Conservation (phyloP, 2,329 filamentous ascomycete genomes). For the Sclerotinia sclerotiorum region DNA sequence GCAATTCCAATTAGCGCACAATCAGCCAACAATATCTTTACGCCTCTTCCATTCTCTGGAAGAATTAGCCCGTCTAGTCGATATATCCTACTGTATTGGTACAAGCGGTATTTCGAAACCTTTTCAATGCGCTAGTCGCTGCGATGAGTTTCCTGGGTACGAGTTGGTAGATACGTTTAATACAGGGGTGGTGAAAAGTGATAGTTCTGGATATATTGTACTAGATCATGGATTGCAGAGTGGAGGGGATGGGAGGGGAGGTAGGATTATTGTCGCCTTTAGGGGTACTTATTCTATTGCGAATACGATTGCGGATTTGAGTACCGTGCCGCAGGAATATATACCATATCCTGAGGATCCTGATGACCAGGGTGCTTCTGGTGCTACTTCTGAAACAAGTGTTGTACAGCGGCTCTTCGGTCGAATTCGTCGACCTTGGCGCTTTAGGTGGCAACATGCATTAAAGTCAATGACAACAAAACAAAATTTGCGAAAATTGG, state of each 20-base stretch:
- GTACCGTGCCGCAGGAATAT: slow-evolving; percentile 86
- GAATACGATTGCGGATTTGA: slow-evolving; percentile 88
- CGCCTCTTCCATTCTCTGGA: slow-evolving; percentile 78
- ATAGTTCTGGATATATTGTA: slow-evolving; percentile 92
- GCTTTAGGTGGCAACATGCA: background rate
- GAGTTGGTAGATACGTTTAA: slow-evolving; percentile 83
- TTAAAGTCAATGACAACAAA: background rate
- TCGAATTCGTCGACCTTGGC: background rate
- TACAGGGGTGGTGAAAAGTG: slow-evolving; percentile 80
- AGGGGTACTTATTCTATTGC: slow-evolving; percentile 91
- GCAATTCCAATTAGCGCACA: slow-evolving; percentile 33
- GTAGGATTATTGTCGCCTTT: slow-evolving; percentile 79
- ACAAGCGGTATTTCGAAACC: slow-evolving; percentile 75
- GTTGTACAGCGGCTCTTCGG: background rate
- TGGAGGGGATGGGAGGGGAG: slow-evolving; percentile 24
- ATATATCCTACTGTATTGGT: slow-evolving; percentile 92
- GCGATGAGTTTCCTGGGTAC: slow-evolving; percentile 77
- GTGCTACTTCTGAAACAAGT: background rate
- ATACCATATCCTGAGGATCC: slow-evolving; percentile 69
- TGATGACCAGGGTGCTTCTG: slow-evolving; percentile 21
- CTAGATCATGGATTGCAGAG: slow-evolving; percentile 64
- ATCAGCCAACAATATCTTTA: slow-evolving; percentile 49
- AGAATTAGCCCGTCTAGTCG: slow-evolving; percentile 84
- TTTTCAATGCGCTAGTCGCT: slow-evolving; percentile 82
- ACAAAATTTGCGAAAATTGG: background rate